Conservation (phyloP, 257 asterid species). For the Voacanga thouarsii region DNA sequence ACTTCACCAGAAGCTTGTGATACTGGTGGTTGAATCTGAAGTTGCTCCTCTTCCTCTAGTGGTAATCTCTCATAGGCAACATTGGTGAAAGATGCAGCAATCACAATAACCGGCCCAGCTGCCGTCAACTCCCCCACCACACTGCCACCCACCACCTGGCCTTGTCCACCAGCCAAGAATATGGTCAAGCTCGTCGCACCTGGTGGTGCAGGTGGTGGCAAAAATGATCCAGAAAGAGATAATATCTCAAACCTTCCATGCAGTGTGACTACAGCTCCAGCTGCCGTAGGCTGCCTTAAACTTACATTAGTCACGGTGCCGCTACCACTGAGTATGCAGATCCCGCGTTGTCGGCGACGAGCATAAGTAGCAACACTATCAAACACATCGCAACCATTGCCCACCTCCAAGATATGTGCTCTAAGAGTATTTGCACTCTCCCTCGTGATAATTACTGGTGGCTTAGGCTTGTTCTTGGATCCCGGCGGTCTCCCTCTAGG, state of each 20-base stretch:
- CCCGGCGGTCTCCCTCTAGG: slow-evolving; percentile 61
- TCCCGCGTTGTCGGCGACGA: slow-evolving; percentile 53
- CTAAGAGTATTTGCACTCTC: slow-evolving; percentile 58
- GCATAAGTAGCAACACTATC: slow-evolving; percentile 48
- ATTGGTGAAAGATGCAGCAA: slow-evolving; percentile 53
- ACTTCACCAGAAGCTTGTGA: slow-evolving; percentile 33
- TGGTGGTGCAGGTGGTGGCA: slow-evolving; percentile 67
- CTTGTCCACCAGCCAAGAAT: slow-evolving; percentile 53
- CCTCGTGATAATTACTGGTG: slow-evolving; percentile 52
- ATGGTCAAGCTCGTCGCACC: slow-evolving; percentile 58
- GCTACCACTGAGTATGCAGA: slow-evolving; percentile 51
- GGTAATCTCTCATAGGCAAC: slow-evolving; percentile 64
- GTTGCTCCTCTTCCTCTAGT: slow-evolving; percentile 38
- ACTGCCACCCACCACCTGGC: slow-evolving; percentile 63
- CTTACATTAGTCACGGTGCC: slow-evolving; percentile 53
- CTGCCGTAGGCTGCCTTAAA: slow-evolving; percentile 40
- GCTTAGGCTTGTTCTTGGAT: slow-evolving; percentile 50
- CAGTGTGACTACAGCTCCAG: slow-evolving; percentile 39
- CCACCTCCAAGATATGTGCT: slow-evolving; percentile 53
- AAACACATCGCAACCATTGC: slow-evolving; percentile 45
- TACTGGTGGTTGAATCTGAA: slow-evolving; percentile 37
- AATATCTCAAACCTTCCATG: slow-evolving; percentile 54
- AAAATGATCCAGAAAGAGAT: slow-evolving; percentile 43
- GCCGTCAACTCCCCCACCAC: slow-evolving; percentile 59
- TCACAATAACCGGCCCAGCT: slow-evolving; percentile 51